These are phyloP conservation scores for Alternaria sp. DNA, from an alignment of 2,329 filamentous ascomycete genomes.

Conservation along the genomic window DNA sequence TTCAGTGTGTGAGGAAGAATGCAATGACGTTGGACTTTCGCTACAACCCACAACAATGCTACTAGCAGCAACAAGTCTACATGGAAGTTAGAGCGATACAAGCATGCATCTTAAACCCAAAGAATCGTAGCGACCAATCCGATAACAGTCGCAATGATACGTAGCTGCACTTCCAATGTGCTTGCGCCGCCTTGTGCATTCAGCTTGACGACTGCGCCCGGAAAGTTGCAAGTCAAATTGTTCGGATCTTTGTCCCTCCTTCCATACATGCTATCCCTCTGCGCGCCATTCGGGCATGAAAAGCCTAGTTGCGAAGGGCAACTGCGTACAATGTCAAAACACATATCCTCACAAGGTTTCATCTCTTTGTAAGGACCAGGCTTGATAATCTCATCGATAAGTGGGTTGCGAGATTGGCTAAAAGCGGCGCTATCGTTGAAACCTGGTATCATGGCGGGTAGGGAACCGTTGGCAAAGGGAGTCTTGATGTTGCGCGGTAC, in stretches of 20 bases:
- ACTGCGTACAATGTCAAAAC: slow-evolving; percentile 82
- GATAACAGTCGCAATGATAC: background rate
- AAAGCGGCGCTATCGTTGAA: slow-evolving; percentile 49
- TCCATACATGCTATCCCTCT: slow-evolving; percentile 38
- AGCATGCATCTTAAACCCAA: background rate
- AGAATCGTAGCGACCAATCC: background rate
- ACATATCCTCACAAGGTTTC: slow-evolving; percentile 85
- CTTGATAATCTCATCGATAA: slow-evolving; percentile 74
- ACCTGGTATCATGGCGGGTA: slow-evolving; percentile 25
- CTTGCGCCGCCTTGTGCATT: slow-evolving; percentile 28
- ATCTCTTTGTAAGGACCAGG: slow-evolving; percentile 96
- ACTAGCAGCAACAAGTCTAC: background rate
- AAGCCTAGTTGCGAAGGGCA: slow-evolving; percentile 83
- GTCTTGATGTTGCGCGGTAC: slow-evolving; percentile 75
- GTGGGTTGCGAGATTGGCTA: slow-evolving; percentile 71
- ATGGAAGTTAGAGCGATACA: background rate
- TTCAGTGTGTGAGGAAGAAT: slow-evolving; percentile 44
- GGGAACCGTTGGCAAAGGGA: slow-evolving; percentile 73
- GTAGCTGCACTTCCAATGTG: background rate
- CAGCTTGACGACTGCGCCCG: slow-evolving; percentile 53
- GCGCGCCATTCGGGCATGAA: slow-evolving; percentile 67
- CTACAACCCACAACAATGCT: background rate
- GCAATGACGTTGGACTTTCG: background rate
- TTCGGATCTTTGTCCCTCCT: slow-evolving; percentile 23
- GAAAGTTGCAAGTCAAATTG: slow-evolving; percentile 52